Base-by-base conservation (phyloP, 148 eudicot species). In the Polygonum aviculare region DNA sequence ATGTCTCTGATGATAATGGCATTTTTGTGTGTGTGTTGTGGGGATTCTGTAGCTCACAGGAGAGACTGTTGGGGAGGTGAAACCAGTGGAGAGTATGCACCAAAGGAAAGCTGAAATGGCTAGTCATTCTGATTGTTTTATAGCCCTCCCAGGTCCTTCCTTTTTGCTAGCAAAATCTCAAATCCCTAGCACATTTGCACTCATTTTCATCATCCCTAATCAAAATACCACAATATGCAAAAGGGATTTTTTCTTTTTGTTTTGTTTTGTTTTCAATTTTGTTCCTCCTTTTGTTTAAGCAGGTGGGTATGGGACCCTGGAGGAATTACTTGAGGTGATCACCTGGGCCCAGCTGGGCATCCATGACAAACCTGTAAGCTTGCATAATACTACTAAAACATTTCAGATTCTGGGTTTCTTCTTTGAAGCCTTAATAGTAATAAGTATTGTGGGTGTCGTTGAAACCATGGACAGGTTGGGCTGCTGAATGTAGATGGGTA, bases 81-180 rank as follows among this genome's bases (percentile, higher is more conserved):
- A 49, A 49, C 54, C 55, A 69, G 82, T 79, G 47, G 82, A 77
- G 47, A 72, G 52, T 44, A 79, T 79, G 82, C 82, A 79, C 31
- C 82, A 79, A 60, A 79, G 82, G 75, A 79, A 79, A 75, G 82
- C 82, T 33, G 81, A 79, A 70, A 79, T 79, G 81, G 81, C 81
- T 49, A 69, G 74, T 67, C 81, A 79, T 55, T 79, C 81, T 18
- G 81, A 79, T 74, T 75, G 77, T 33, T 75, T 75, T 57, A 75
- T 75, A 18, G 77, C 77, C 39, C 77, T 75, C 8, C 77, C 77
- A 75, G 77, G 77, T 75, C 41, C 47, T 5, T 11, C 19, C 9
- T 72, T 72, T 44, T 67, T 67, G 21, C 7, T 26, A 26, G 31
- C 44, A 35, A 35, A 35, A 35, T 15, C 41, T 2, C 40, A 33